Evolutionary conservation across 2,329 filamentous ascomycete genomes (phyloP).

Genomic region (Cryphonectria parasitica): DNA sequence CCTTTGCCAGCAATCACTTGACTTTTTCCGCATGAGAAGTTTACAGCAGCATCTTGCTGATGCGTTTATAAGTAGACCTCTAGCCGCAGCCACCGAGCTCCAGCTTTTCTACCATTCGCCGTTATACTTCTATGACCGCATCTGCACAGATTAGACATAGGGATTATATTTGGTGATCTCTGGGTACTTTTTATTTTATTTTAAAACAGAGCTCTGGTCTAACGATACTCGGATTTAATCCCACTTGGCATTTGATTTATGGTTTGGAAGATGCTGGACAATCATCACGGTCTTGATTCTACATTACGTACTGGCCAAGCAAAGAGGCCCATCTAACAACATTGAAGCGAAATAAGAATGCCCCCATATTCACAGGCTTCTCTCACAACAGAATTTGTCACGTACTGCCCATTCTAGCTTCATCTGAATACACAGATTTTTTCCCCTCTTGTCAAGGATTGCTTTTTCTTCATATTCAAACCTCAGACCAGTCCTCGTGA

Average conservation of each 20-base stretch:
- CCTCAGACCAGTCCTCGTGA: neutral
- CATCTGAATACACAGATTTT: neutral
- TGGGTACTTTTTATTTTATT: too few relatives aligned
- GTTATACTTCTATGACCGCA: neutral
- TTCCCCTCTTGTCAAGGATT: neutral
- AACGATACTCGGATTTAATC: neutral
- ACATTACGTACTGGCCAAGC: neutral
- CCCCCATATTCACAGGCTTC: neutral
- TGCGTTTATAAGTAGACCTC: too few relatives aligned
- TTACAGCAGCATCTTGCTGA: neutral
- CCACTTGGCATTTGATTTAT: too few relatives aligned
- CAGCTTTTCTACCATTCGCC: neutral
- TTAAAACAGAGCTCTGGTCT: neutral
- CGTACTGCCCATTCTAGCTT: neutral
- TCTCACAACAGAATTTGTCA: neutral
- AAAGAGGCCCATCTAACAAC: neutral
- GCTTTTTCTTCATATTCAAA: neutral
- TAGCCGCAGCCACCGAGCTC: too few relatives aligned
- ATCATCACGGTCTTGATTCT: neutral
- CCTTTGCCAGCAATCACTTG: neutral
- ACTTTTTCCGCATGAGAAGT: neutral
- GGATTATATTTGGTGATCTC: too few relatives aligned
- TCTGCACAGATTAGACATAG: neutral
- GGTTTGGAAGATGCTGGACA: neutral
- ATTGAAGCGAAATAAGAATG: neutral